phyloP scores from a whole-genome alignment of 345 rosid species.

The Euphorbia pulcherrima region DNA sequence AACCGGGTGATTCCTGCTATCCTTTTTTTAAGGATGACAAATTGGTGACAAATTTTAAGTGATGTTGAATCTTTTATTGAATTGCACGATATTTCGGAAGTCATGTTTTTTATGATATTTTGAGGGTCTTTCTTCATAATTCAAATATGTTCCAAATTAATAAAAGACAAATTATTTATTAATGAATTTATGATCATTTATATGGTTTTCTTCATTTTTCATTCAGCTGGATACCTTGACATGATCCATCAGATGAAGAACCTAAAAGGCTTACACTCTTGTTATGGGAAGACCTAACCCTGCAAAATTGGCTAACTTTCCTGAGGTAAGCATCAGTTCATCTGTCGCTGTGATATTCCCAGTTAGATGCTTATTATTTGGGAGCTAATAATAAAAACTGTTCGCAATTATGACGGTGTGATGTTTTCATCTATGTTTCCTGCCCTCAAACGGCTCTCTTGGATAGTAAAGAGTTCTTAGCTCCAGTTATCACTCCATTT shows the following conservation, averaged over 20 bases:
- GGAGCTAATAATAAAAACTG: slow-evolving; percentile 7
- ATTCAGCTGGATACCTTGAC: slow-evolving; percentile 92
- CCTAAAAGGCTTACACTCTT: slow-evolving; percentile 69
- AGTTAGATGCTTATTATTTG: slow-evolving; percentile 11
- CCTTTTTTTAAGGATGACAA: background rate
- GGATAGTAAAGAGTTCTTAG: slow-evolving; percentile 88
- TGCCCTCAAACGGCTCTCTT: slow-evolving; percentile 89
- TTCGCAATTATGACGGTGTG: slow-evolving; percentile 49
- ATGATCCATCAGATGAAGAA: no score
- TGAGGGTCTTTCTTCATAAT: background rate
- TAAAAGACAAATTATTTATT: background rate
- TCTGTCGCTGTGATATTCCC: background rate
- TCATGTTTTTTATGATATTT: background rate
- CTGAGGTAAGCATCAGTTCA: slow-evolving; percentile 52
- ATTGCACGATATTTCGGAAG: background rate
- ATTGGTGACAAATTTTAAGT: background rate
- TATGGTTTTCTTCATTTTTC: slow-evolving; percentile 12
- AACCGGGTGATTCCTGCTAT: background rate
- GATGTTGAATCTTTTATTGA: background rate
- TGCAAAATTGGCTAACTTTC: slow-evolving; percentile 93
- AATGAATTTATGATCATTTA: slow-evolving; percentile 11
- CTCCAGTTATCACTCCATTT: slow-evolving; percentile 89
- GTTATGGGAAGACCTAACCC: slow-evolving; percentile 96
- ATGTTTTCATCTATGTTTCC: slow-evolving; percentile 76
- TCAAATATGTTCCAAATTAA: background rate